Conservation (phyloP, 139 green algal species). For the Micractinium conductrix region DNA sequence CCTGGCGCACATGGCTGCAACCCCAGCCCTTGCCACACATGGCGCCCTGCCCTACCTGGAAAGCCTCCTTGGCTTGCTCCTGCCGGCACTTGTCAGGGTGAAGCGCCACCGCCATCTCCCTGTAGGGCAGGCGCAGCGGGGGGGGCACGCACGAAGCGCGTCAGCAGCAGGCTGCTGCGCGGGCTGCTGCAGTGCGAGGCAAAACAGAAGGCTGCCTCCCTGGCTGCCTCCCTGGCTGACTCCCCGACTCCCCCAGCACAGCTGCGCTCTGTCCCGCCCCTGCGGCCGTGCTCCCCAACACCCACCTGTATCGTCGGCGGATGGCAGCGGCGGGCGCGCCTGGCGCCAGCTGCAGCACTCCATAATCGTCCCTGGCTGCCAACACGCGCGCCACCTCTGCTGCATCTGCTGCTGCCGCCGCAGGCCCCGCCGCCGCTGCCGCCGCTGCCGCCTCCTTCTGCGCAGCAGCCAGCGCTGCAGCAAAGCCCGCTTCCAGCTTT, state of each 20-base stretch:
- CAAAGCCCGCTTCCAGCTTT: slow-evolving; percentile 22
- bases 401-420: slow-evolving; percentile 1
- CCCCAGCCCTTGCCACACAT: too few relatives aligned
- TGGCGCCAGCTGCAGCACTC: slow-evolving; percentile 19
- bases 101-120: slow-evolving; percentile 31
- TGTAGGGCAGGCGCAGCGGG: background rate
- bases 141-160: background rate
- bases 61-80: slow-evolving; percentile 26
- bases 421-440: background rate
- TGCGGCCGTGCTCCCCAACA: background rate
- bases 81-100: slow-evolving; percentile 29
- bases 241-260: background rate
- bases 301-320: slow-evolving; percentile 18
- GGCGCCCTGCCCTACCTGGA: slow-evolving; percentile 22
- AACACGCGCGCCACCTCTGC: slow-evolving; percentile 25
- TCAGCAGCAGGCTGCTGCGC: background rate
- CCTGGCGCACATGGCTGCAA: too few relatives aligned
- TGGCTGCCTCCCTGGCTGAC: background rate
- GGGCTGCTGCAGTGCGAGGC: background rate
- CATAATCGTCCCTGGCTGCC: slow-evolving; percentile 5
- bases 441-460: slow-evolving; percentile 11
- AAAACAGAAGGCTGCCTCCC: background rate
- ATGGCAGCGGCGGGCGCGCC: slow-evolving; percentile 12
- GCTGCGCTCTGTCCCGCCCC: background rate
- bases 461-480: slow-evolving; percentile 13